These are phyloP conservation scores for Mucor plumbeus DNA, from an alignment of 371 early-diverging fungal genomes.

Conservation along the genomic window DNA sequence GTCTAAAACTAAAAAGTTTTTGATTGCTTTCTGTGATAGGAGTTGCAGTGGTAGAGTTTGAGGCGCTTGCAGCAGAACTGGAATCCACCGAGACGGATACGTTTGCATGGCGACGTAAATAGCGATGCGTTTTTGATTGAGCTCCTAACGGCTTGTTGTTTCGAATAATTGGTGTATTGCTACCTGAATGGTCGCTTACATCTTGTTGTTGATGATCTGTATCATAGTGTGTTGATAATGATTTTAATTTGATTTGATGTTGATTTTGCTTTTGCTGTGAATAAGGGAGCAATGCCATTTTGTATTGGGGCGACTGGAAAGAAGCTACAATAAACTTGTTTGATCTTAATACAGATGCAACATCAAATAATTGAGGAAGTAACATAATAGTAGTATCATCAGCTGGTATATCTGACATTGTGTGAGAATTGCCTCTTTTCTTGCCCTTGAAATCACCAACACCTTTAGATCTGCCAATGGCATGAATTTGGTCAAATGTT, in stretches of 20 bases:
- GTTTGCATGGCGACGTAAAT: constrained; percentile 20
- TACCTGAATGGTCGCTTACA: constrained; percentile 15
- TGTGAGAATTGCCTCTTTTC: background rate
- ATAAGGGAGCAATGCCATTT: constrained; percentile 2
- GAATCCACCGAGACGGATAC: background rate
- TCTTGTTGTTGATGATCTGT: constrained; percentile 11
- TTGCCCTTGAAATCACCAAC: constrained; percentile 40
- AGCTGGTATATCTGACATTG: background rate
- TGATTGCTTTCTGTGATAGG: background rate
- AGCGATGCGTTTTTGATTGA: constrained; percentile 18
- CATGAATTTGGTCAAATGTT: constrained; percentile 79
- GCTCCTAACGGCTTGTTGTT: background rate
- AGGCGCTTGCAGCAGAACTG: background rate
- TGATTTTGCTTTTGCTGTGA: background rate
- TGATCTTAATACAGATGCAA: constrained; percentile 51
- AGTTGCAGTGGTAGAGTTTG: background rate
- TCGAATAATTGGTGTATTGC: constrained; percentile 17
- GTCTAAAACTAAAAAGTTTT: constrained; percentile 28
- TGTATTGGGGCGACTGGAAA: constrained; percentile 48
- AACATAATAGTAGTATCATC: constrained; percentile 30
- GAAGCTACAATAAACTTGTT: constrained; percentile 51
- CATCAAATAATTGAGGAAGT: constrained; percentile 54
- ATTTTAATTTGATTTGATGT: constrained; percentile 14
- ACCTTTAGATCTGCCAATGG: constrained; percentile 55
- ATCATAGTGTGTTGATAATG: background rate